Conservation (phyloP, 495 filamentous ascomycete species). For the Penicillium canescens region DNA sequence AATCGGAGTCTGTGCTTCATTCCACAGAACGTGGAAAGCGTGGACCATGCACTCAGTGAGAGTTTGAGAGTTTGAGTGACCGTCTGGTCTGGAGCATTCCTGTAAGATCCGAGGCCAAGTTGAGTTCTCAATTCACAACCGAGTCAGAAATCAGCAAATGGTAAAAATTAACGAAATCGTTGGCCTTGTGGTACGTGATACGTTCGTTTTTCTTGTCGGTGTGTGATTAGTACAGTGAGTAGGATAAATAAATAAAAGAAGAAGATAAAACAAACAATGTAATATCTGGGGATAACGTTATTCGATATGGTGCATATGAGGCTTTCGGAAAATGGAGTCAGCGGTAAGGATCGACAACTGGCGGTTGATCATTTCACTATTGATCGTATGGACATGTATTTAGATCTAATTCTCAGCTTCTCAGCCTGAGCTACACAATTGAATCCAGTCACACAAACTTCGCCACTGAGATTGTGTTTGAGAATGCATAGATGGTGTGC, state of each 20-base stretch:
- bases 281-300: too few species aligned
- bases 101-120: slow-evolving; percentile 1
- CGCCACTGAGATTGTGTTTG: too few species aligned
- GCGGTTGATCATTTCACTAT: too few species aligned
- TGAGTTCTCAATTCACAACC: neutral
- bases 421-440: too few species aligned
- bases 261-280: too few species aligned
- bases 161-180: neutral
- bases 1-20: neutral
- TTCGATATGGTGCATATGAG: too few species aligned
- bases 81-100: neutral
- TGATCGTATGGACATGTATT: too few species aligned
- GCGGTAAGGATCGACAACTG: too few species aligned
- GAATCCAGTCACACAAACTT: too few species aligned
- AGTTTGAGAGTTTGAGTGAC: neutral
- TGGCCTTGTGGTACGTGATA: neutral
- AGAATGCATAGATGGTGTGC: too few species aligned
- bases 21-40: slow-evolving; percentile 11
- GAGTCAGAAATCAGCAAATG: neutral
- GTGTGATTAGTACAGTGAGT: neutral
- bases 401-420: too few species aligned
- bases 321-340: too few species aligned
- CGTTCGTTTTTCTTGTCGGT: neutral
- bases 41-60: neutral
- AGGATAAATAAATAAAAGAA: neutral